Evolutionary conservation across 1,284 basidiomycete genomes (phyloP).

Genomic region (Omphalotus olearius): DNA sequence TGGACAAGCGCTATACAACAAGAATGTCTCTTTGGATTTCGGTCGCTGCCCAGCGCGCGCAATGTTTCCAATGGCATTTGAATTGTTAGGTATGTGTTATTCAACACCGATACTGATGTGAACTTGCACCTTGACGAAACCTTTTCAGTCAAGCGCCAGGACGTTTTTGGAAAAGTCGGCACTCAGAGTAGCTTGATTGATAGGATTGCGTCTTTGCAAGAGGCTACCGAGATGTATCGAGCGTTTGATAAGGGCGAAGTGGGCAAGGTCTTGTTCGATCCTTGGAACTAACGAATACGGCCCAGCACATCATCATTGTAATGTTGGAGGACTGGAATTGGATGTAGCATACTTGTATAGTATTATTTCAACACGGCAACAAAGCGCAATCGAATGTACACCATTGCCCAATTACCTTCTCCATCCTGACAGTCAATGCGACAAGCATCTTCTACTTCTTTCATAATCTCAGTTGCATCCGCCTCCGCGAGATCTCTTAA

Average conservation of each 20-base stretch:
- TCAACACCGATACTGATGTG: background rate
- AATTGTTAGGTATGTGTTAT: conserved; percentile 47
- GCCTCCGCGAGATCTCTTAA: conserved; percentile 46
- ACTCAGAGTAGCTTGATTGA: conserved; percentile 58
- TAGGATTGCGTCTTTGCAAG: conserved; percentile 50
- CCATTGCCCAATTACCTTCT: conserved; percentile 61
- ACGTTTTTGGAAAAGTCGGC: conserved; percentile 64
- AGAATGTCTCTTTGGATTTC: conserved; percentile 80
- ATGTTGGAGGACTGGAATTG: too few relatives aligned
- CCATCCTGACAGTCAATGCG: conserved; percentile 55
- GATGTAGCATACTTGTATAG: too few relatives aligned
- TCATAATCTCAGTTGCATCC: conserved; percentile 50
- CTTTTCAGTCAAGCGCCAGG: conserved; percentile 49
- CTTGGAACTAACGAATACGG: conserved; percentile 40
- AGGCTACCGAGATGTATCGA: conserved; percentile 54
- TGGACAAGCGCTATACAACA: conserved; percentile 69
- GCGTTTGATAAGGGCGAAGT: conserved; percentile 66
- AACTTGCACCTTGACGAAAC: background rate
- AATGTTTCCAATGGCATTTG: conserved; percentile 72
- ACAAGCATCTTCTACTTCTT: conserved; percentile 59
- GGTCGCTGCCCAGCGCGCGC: conserved; percentile 84
- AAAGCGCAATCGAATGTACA: conserved; percentile 72
- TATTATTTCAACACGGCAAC: conserved; percentile 26
- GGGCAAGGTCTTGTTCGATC: conserved; percentile 73
- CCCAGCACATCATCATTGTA: too few relatives aligned